Evolutionary conservation across 441 rosid species (phyloP), one percentile per base, ranked within the genome.

Genomic region (Bruguiera hainesii): DNA sequence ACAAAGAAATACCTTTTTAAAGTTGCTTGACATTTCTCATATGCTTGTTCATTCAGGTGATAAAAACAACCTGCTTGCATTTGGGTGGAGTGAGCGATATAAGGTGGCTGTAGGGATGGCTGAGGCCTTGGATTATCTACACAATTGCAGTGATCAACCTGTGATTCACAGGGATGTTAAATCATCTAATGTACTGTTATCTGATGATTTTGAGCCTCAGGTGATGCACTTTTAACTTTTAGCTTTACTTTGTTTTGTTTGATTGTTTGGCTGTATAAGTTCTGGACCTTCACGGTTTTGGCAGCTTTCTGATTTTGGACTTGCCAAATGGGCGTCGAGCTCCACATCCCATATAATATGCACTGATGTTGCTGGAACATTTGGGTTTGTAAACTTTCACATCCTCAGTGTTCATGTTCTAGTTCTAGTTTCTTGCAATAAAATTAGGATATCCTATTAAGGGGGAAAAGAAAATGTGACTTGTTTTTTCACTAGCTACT

Each of bases 231-330:
- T 66, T 60, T 20, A 3, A 51, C n/a, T 42, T 56, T 65, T 20
- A 2, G 11, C 10, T 52, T 61, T 42, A 53, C 35, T 35, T 33
- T 25, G 78, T 79, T 69, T 7, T 30, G 46, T 64, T 29, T 46
- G 63, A 18, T 69, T 64, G 28, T 7, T 10, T 68, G 71, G 60
- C 49, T 39, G 19, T 25, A 8, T 1, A 25, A 19, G 26, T 55
- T 28, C 33, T 56, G 60, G 58, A 37, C 28, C 29, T 63, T 53
- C 67, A 25, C 62, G 74, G 48, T 68, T 73, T 68, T 61, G 64
- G 74, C 85, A 93, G 98, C 82, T 93, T 15, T 89, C 95, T 68
- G 98, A 93, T 89, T 93, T 93, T 53, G 98, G 98, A 78, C 91
- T 93, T 52, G 93, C 98, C 53, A 84, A 83, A 75, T 73, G 86